Conservation (phyloP, 2,329 filamentous ascomycete species). For the Paramyrothecium sp. region DNA sequence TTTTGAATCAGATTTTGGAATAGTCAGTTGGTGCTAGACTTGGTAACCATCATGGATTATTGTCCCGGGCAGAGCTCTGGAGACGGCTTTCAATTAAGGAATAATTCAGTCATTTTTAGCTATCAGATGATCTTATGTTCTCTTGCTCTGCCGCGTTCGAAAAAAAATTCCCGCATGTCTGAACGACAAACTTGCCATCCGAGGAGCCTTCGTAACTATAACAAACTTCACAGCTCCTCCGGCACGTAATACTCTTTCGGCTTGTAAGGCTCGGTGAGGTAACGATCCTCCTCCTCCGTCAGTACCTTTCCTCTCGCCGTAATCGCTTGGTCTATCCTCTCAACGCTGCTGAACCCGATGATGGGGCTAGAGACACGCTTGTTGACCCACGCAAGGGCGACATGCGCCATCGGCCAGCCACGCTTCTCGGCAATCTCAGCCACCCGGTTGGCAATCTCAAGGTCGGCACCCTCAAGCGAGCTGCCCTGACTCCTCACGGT, state of each 20-base stretch:
- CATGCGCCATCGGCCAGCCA: slow-evolving; percentile 58
- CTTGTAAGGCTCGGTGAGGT: slow-evolving; percentile 60
- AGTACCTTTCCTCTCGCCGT: slow-evolving; percentile 42
- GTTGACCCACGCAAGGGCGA: slow-evolving; percentile 63
- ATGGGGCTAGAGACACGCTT: slow-evolving; percentile 55
- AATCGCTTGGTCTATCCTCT: slow-evolving; percentile 61
- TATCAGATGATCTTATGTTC: too few relatives aligned
- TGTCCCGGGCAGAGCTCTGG: too few relatives aligned
- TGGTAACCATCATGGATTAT: too few relatives aligned
- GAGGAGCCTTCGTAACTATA: too few relatives aligned
- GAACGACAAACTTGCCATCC: too few relatives aligned
- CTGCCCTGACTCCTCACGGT: not conserved
- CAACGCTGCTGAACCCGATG: slow-evolving; percentile 55
- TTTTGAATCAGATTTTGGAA: too few relatives aligned
- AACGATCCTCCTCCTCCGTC: slow-evolving; percentile 56
- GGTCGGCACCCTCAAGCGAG: not conserved
- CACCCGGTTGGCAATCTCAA: slow-evolving; percentile 13
- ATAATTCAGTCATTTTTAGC: too few relatives aligned
- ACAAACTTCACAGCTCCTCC: not conserved
- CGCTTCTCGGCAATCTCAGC: slow-evolving; percentile 57
- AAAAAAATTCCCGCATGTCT: too few relatives aligned
- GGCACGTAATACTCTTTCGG: slow-evolving; percentile 21
- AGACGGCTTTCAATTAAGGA: too few relatives aligned
- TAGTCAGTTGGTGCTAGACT: too few relatives aligned
- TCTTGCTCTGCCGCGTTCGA: too few relatives aligned